These are phyloP conservation scores for Camelina neglecta DNA, from an alignment of 345 rosid genomes.

Conservation along the genomic window DNA sequence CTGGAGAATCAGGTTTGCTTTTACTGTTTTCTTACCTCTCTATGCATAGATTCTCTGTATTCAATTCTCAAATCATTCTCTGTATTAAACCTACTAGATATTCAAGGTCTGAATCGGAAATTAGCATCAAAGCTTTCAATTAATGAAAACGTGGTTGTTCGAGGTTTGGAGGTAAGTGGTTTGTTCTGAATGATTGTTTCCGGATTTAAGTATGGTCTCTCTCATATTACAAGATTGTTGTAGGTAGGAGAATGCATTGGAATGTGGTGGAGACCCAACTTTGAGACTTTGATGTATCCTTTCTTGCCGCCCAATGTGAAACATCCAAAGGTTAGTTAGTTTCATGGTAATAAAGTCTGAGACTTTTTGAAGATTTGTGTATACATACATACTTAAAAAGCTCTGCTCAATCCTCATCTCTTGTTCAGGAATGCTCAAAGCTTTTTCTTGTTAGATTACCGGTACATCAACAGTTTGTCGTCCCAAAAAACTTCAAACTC, in stretches of 20 bases:
- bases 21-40: not conserved
- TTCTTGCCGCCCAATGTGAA: conserved; percentile 65
- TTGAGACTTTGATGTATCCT: conserved; percentile 67
- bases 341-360: not conserved
- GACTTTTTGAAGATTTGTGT: conserved; percentile 13
- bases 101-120: conserved; percentile 77
- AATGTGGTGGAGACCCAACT: conserved; percentile 90
- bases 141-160: conserved; percentile 44
- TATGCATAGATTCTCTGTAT: not conserved
- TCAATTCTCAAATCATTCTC: not conserved
- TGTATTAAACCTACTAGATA: conserved; percentile 48
- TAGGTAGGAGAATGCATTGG: conserved; percentile 87
- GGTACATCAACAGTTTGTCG: conserved; percentile 61
- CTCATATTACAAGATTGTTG: not conserved
- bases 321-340: conserved; percentile 66
- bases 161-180: conserved; percentile 66
- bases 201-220: conserved; percentile 20
- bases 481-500: conserved; percentile 79
- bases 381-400: not conserved
- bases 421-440: conserved; percentile 72
- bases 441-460: conserved; percentile 75
- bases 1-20: conserved; percentile 69
- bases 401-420: conserved; percentile 3
- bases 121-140: conserved; percentile 67
- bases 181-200: not conserved